Percentiles rank a stretch among this genome's conserved stretches.
Evolutionary conservation across 2,329 filamentous ascomycete genomes (phyloP).

Genomic region (Trichoderma asperellum): DNA sequence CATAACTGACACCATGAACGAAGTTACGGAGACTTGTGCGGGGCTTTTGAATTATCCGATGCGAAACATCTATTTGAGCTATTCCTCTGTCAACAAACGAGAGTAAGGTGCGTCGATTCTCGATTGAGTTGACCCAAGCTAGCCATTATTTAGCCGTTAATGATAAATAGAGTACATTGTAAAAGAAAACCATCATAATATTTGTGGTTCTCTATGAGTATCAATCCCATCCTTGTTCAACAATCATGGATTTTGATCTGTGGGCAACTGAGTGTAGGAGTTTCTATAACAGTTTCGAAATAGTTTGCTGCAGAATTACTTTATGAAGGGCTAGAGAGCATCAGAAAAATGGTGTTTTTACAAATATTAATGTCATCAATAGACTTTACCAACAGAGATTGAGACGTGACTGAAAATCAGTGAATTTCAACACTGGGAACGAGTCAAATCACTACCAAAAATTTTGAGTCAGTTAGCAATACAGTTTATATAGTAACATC

Average conservation of each 20-base stretch:
- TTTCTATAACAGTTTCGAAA: no score
- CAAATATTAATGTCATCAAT: no score
- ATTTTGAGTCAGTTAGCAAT: background rate
- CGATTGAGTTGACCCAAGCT: background rate
- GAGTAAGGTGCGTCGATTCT: background rate
- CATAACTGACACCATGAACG: background rate
- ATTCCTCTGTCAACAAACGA: background rate
- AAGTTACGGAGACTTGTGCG: background rate
- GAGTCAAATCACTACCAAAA: no score
- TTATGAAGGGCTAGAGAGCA: no score
- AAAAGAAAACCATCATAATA: background rate
- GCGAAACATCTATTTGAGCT: background rate
- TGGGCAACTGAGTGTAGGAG: background rate
- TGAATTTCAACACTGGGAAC: no score
- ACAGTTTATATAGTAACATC: background rate
- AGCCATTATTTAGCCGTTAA: background rate
- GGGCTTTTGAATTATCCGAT: background rate
- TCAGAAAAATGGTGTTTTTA: no score
- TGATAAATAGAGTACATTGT: accelerated
- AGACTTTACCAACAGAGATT: no score
- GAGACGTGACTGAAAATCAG: no score
- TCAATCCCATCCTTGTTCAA: no score
- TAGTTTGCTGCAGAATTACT: no score
- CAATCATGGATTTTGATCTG: background rate
- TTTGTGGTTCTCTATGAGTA: no score